A percentile compares a stretch with the other conserved stretches of the same genome.
These are phyloP conservation scores for Tillandsia fasciculata DNA, from an alignment of 176 grass and related monocot species.

Conservation along the genomic window DNA sequence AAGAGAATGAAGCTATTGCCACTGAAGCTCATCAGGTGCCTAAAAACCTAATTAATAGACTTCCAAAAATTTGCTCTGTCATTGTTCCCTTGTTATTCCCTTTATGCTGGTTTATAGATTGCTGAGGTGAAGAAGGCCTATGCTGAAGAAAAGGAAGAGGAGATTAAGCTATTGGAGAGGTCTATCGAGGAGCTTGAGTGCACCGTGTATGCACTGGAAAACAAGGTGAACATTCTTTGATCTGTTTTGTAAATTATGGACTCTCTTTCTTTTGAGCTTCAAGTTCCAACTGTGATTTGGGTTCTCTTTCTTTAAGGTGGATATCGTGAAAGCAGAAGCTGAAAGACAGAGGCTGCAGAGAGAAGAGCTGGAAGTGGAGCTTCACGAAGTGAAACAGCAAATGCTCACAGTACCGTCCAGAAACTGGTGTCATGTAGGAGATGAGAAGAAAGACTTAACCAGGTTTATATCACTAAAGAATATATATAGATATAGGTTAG, in stretches of 20 bases:
- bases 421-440: slow-evolving; percentile 22
- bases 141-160: slow-evolving; percentile 88
- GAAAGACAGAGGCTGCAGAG: slow-evolving; percentile 58
- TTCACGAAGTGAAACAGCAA: slow-evolving; percentile 69
- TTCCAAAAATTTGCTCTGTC: not conserved
- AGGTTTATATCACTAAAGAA: slow-evolving; percentile 31
- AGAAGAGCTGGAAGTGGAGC: slow-evolving; percentile 70
- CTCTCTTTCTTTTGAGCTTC: not conserved
- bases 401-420: slow-evolving; percentile 37
- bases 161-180: slow-evolving; percentile 74
- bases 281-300: slow-evolving; percentile 4
- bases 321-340: slow-evolving; percentile 69
- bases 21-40: slow-evolving; percentile 72
- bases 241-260: slow-evolving; percentile 13
- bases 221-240: slow-evolving; percentile 38
- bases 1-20: slow-evolving; percentile 89
- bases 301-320: slow-evolving; percentile 44
- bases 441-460: slow-evolving; percentile 21
- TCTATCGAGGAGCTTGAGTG: slow-evolving; percentile 77
- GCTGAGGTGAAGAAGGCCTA: slow-evolving; percentile 54
- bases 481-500: slow-evolving; percentile 6
- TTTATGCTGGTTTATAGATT: slow-evolving; percentile 38
- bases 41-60: slow-evolving; percentile 17
- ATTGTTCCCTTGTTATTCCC: slow-evolving; percentile 11
- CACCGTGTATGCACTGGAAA: slow-evolving; percentile 81